A percentile compares a stretch with the other conserved stretches of the same genome.
These are phyloP conservation scores for Solanum tarapatanum DNA, from an alignment of 257 asterid genomes.

Conservation along the genomic window DNA sequence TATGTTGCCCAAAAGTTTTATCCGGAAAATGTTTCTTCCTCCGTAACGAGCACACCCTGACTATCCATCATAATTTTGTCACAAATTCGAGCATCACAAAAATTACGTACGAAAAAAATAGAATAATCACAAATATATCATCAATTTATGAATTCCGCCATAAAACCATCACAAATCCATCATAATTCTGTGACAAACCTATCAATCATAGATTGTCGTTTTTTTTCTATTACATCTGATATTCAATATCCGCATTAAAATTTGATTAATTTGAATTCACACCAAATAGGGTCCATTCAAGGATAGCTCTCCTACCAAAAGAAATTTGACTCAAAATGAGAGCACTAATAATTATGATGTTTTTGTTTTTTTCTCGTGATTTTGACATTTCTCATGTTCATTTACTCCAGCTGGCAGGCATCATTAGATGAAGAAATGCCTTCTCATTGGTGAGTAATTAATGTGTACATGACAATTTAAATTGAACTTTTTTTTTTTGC, in stretches of 20 bases:
- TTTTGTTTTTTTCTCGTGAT: not conserved
- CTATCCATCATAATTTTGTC: not conserved
- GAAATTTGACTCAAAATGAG: not conserved
- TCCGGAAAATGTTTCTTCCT: not conserved
- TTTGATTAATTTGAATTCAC: too few relatives aligned
- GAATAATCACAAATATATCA: not conserved
- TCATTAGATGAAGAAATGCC: slow-evolving; percentile 40
- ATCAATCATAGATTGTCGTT: not conserved
- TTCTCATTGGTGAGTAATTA: slow-evolving; percentile 38
- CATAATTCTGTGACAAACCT: not conserved
- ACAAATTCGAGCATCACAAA: not conserved
- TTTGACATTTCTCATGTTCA: not conserved
- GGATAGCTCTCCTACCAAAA: not conserved
- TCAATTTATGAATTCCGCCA: not conserved
- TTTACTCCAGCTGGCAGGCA: slow-evolving; percentile 43
- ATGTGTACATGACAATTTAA: not conserved
- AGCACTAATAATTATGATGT: not conserved
- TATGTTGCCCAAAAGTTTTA: not conserved
- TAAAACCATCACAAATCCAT: not conserved
- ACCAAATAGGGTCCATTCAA: not conserved
- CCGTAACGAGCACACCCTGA: not conserved
- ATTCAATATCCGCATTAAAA: too few relatives aligned
- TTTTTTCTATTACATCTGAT: too few relatives aligned
- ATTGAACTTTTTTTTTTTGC: not conserved
- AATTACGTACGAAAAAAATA: not conserved